A percentile compares a stretch with the other conserved stretches of the same genome.
phyloP scores from a whole-genome alignment of 2,329 filamentous ascomycete species.

The Talaromyces piceae region DNA sequence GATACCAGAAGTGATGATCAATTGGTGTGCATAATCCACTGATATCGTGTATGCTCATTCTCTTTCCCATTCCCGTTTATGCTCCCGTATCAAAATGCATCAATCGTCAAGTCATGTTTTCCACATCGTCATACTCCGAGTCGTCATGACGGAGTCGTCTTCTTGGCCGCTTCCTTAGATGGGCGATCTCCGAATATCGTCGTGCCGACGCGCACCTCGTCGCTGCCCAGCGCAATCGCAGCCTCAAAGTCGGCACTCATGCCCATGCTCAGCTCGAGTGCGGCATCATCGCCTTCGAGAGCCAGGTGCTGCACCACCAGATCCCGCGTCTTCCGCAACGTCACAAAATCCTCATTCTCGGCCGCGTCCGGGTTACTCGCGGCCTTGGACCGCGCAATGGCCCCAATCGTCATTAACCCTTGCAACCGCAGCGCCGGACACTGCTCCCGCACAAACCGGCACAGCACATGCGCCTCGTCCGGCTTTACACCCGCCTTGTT shows the following conservation, averaged over 20 bases:
- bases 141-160: neutral
- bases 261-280: constrained; percentile 90
- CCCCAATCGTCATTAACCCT: constrained; percentile 95
- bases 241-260: constrained; percentile 97
- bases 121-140: neutral
- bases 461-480: constrained; percentile 54
- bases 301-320: constrained; percentile 57
- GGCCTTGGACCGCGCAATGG: constrained; percentile 75
- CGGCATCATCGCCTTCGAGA: constrained; percentile 41
- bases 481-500: constrained; percentile 78
- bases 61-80: too few species aligned
- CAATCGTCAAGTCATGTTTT: neutral
- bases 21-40: too few species aligned
- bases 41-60: too few species aligned
- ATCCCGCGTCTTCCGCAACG: constrained; percentile 62
- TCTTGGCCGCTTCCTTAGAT: constrained; percentile 63
- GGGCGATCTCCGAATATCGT: constrained; percentile 87
- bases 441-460: constrained; percentile 59
- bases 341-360: constrained; percentile 83
- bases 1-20: too few species aligned
- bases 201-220: constrained; percentile 85
- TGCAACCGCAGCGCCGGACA: constrained; percentile 68
- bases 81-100: neutral
- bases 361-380: constrained; percentile 61
- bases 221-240: constrained; percentile 73